Percentiles rank a stretch among this genome's conserved stretches.
Evolutionary conservation across 257 asterid species (phyloP).

Genomic region (Plantago ovata): DNA sequence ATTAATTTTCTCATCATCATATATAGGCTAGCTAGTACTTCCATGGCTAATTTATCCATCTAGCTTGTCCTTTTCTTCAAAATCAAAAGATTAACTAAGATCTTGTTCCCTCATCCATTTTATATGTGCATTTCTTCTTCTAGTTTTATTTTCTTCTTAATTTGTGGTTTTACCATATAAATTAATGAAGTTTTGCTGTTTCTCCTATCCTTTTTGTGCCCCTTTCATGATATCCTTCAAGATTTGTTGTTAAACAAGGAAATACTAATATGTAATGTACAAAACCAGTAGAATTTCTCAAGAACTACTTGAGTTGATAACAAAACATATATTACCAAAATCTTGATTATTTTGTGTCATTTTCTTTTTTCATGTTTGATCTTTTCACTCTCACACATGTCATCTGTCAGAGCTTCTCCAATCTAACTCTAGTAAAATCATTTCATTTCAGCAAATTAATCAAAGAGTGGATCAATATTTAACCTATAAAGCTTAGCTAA

Average conservation of each 20-base stretch:
- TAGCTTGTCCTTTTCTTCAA: neutral
- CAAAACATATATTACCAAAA: slow-evolving; percentile 13
- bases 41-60: neutral
- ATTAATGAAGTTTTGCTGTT: slow-evolving; percentile 18
- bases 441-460: slow-evolving; percentile 44
- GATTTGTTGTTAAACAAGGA: slow-evolving; percentile 36
- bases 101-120: slow-evolving; percentile 9
- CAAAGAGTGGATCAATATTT: slow-evolving; percentile 17
- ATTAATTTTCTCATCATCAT: neutral
- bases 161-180: neutral
- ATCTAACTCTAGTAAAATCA: slow-evolving; percentile 31
- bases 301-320: slow-evolving; percentile 23
- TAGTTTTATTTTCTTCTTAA: neutral
- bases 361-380: slow-evolving; percentile 16
- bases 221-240: slow-evolving; percentile 23
- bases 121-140: neutral
- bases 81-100: neutral
- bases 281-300: slow-evolving; percentile 18
- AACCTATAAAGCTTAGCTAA: slow-evolving; percentile 34
- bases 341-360: slow-evolving; percentile 3
- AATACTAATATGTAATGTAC: no score
- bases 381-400: slow-evolving; percentile 28
- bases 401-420: slow-evolving; percentile 41
- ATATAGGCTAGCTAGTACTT: no score
- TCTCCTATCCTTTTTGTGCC: slow-evolving; percentile 9